phyloP scores from a whole-genome alignment of 2,329 filamentous ascomycete genomes.

The Pleoardoris graminearum region DNA sequence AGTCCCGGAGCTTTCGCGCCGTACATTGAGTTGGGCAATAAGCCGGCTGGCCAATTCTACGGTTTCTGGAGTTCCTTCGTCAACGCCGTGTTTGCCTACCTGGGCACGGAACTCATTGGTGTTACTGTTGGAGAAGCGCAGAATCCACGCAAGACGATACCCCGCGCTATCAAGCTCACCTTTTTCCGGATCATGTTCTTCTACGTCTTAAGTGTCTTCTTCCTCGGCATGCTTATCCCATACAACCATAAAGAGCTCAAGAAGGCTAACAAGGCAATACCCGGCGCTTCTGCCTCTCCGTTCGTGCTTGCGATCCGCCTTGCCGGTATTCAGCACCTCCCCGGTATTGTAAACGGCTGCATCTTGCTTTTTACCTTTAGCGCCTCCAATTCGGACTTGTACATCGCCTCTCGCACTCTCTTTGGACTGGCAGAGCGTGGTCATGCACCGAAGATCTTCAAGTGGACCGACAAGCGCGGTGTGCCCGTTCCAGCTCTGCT shows the following conservation, averaged over 20 bases:
- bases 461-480: slow-evolving; percentile 69
- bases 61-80: slow-evolving; percentile 66
- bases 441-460: slow-evolving; percentile 72
- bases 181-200: slow-evolving; percentile 61
- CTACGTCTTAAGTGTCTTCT: slow-evolving; percentile 73
- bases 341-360: slow-evolving; percentile 72
- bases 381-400: slow-evolving; percentile 76
- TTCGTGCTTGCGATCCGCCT: slow-evolving; percentile 74
- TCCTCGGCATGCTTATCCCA: slow-evolving; percentile 76
- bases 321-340: slow-evolving; percentile 64
- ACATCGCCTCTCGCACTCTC: slow-evolving; percentile 72
- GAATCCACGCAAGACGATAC: slow-evolving; percentile 54
- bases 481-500: slow-evolving; percentile 70
- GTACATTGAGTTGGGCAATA: slow-evolving; percentile 37
- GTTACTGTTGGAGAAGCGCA: slow-evolving; percentile 60
- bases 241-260: slow-evolving; percentile 66
- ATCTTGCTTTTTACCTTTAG: slow-evolving; percentile 78
- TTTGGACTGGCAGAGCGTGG: slow-evolving; percentile 73
- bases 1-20: slow-evolving; percentile 58
- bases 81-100: slow-evolving; percentile 64
- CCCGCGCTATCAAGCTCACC: slow-evolving; percentile 49
- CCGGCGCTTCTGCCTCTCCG: slow-evolving; percentile 65
- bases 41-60: slow-evolving; percentile 50
- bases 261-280: slow-evolving; percentile 57
- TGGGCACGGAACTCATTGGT: slow-evolving; percentile 65